Evolutionary conservation across 2,329 filamentous ascomycete genomes (phyloP), one percentile per base, ranked within the genome.

Genomic region (Nemania sp.): DNA sequence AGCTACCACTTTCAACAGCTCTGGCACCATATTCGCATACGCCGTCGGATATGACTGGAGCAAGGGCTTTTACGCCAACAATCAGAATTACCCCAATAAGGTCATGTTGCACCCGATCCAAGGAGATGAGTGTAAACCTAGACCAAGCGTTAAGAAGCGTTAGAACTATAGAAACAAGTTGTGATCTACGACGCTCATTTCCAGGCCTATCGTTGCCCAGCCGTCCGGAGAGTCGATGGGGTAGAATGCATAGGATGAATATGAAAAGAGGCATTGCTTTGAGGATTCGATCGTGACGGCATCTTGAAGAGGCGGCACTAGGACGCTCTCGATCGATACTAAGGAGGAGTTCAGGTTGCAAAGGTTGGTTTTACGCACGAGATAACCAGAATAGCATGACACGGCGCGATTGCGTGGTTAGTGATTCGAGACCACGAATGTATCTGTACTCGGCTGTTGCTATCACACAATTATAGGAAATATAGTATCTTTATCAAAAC

Each of bases 21-120:
- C 86, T 66, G 96, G 96, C 60, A 90, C 82, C 77, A 93, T 95
- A 76, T 96, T 96, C 77, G 93, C 93, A 18, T 96, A 96, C 75
- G 93, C 94, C 27, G 89, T 98, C 55, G 94, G 93, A 79, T 99
- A 99, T 80, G 96, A 99, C 83, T 99, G 96, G 96, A 94, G 92
- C 83, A 98, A 99, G 85, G 96, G 96, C 18, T 98, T 95, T 82
- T 89, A 92, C 72, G 88, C 86, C 73, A 98, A 98, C 82, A 96
- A 85, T 27, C 89, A 89, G 65, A 87, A 86, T 72, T 89, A 89
- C 68, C 89, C 92, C 8, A 92, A 89, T 80, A 96, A 96, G 83
- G 90, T 96, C 61, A 94, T 94, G 90, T 85, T 97, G 78, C 93
- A 97, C 78, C 90, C 92, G 1, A 88, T 97, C 13, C 83, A 83